A percentile compares a stretch with the other conserved stretches of the same genome.
phyloP scores from a whole-genome alignment of 345 rosid species.

The Zanthoxylum bungeanum region DNA sequence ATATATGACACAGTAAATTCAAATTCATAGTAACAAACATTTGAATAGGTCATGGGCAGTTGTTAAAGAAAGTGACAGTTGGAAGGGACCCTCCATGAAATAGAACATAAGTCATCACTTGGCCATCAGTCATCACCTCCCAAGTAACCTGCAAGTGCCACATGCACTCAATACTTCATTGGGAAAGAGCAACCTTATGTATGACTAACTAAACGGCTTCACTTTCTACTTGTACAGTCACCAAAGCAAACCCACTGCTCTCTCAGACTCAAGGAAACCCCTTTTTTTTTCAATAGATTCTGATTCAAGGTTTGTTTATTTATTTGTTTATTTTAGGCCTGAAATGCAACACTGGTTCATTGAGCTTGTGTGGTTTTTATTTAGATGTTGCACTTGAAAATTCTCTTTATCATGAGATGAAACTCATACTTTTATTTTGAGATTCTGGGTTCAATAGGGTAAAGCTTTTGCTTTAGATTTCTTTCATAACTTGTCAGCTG shows the following conservation, averaged over 20 bases:
- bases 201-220: not conserved
- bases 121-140: not conserved
- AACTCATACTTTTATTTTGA: not conserved
- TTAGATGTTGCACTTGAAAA: not conserved
- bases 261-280: not conserved
- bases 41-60: constrained; percentile 26
- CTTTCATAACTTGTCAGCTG: not conserved
- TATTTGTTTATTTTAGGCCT: not conserved
- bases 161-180: not conserved
- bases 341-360: not conserved
- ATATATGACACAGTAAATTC: no score
- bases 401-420: not conserved
- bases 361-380: not conserved
- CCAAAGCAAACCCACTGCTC: not conserved
- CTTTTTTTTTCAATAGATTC: not conserved
- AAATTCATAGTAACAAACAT: constrained; percentile 11
- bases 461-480: not conserved
- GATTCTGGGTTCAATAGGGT: not conserved
- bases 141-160: constrained; percentile 3
- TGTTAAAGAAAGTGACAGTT: constrained; percentile 32
- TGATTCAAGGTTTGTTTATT: not conserved
- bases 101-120: constrained; percentile 7
- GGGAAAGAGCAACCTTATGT: not conserved
- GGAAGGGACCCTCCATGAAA: constrained; percentile 12
- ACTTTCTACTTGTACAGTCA: not conserved